Evolutionary conservation across 2,329 filamentous ascomycete genomes (phyloP).

Genomic region (Fusarium mangiferae): DNA sequence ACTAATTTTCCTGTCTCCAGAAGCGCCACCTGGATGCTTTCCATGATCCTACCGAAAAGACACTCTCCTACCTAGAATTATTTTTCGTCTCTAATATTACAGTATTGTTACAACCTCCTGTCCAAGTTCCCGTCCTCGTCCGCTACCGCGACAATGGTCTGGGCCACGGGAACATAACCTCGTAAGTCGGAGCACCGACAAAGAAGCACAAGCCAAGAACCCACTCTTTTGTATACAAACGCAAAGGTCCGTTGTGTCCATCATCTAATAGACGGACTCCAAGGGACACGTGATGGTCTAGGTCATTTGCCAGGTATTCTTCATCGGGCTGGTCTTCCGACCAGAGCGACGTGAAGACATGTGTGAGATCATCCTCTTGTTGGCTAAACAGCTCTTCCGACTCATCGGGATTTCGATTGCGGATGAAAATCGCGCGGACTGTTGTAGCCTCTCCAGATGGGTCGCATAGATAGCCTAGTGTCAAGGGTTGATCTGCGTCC

Average conservation of each 20-base stretch:
- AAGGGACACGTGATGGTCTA: slow-evolving; percentile 40
- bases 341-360: slow-evolving; percentile 38
- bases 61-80: rapidly evolving
- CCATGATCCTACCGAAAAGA: background rate
- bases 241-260: background rate
- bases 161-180: slow-evolving; percentile 43
- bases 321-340: slow-evolving; percentile 14
- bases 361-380: rapidly evolving
- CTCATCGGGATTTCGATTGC: background rate
- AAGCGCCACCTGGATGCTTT: background rate
- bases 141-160: background rate
- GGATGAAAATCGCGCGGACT: slow-evolving; percentile 27
- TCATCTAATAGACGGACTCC: slow-evolving; percentile 2
- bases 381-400: background rate
- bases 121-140: rapidly evolving
- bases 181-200: background rate
- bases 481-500: slow-evolving; percentile 13
- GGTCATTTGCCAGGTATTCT: slow-evolving; percentile 28
- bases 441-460: background rate
- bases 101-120: rapidly evolving
- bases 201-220: slow-evolving; percentile 42
- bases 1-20: too few species aligned
- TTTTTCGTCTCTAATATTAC: background rate
- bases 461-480: slow-evolving; percentile 30
- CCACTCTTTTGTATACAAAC: slow-evolving; percentile 32